Evolutionary conservation across 768 basidiomycete genomes (phyloP).

Genomic region (Amanita fuliginea): DNA sequence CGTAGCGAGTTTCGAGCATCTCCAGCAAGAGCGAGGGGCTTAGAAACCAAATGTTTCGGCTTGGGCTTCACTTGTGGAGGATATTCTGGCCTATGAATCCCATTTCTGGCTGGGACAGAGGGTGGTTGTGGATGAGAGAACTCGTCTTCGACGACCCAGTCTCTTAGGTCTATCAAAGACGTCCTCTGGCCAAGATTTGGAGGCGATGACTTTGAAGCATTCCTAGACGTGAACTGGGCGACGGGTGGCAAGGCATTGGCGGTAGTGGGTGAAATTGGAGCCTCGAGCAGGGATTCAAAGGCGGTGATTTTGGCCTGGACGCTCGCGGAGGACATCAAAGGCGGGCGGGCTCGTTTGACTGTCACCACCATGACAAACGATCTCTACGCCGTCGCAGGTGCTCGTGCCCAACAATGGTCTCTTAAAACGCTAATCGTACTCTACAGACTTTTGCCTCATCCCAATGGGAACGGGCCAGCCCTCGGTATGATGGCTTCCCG

Average conservation of each 20-base stretch:
- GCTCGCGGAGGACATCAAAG: constrained; percentile 29
- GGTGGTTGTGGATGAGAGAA: constrained; percentile 13
- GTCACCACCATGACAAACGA: constrained; percentile 20
- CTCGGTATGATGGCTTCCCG: constrained; percentile 35
- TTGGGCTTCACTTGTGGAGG: constrained; percentile 25
- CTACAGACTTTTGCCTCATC: constrained; percentile 76
- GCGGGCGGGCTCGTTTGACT: not conserved
- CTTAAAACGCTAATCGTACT: constrained; percentile 3
- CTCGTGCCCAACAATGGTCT: not conserved
- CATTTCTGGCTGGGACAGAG: constrained; percentile 4
- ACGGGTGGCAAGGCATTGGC: constrained; percentile 32
- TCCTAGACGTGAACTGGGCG: constrained; percentile 20
- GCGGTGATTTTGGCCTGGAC: constrained; percentile 52
- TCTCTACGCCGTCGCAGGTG: constrained; percentile 74
- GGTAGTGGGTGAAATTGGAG: constrained; percentile 35
- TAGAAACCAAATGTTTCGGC: constrained; percentile 15
- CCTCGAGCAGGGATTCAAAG: constrained; percentile 51
- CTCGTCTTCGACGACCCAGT: constrained; percentile 64
- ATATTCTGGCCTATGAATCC: constrained; percentile 26
- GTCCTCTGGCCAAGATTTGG: constrained; percentile 39
- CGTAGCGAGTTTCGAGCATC: constrained; percentile 47
- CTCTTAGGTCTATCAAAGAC: constrained; percentile 60
- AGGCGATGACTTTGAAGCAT: constrained; percentile 20
- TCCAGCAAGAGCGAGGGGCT: constrained; percentile 24
- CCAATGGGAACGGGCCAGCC: constrained; percentile 72